Conservation (phyloP, 108 stramenopile genomes). For the Hondaea fermentalgiana region DNA sequence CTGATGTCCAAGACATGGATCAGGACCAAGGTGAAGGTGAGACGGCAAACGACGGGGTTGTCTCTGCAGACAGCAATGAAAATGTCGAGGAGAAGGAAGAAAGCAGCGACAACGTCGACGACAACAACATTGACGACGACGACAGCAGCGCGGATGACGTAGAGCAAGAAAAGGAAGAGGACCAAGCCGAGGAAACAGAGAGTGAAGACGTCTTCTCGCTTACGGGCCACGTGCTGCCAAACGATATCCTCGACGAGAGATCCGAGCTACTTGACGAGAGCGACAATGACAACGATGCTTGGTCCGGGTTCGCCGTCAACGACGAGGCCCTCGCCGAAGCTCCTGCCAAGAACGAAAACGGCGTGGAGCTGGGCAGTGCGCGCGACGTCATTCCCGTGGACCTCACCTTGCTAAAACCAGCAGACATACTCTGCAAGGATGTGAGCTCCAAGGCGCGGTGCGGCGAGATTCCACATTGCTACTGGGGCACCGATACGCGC, state of each 20-base stretch:
- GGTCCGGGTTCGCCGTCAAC: background rate
- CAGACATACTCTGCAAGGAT: background rate
- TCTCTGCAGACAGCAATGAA: too few relatives aligned
- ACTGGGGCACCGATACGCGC: background rate
- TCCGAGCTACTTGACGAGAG: background rate
- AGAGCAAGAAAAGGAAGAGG: background rate
- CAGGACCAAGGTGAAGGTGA: too few relatives aligned
- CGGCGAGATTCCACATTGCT: background rate
- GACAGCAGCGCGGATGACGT: background rate
- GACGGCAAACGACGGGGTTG: too few relatives aligned
- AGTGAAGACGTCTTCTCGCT: background rate
- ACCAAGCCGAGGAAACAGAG: background rate
- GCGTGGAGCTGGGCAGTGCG: background rate
- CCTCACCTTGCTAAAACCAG: background rate
- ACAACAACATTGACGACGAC: background rate
- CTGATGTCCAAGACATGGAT: too few relatives aligned
- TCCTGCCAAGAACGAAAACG: background rate
- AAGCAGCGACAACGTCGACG: too few relatives aligned
- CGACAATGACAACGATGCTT: background rate
- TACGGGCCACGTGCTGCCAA: background rate
- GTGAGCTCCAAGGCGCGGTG: background rate
- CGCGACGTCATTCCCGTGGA: background rate
- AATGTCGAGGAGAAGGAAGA: too few relatives aligned
- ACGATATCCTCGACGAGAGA: background rate
- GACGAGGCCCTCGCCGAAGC: background rate